Evolutionary conservation across 805 yeast genomes (phyloP), one percentile per base, ranked within the genome.

Genomic region (Pichia rugopelliculosa): DNA sequence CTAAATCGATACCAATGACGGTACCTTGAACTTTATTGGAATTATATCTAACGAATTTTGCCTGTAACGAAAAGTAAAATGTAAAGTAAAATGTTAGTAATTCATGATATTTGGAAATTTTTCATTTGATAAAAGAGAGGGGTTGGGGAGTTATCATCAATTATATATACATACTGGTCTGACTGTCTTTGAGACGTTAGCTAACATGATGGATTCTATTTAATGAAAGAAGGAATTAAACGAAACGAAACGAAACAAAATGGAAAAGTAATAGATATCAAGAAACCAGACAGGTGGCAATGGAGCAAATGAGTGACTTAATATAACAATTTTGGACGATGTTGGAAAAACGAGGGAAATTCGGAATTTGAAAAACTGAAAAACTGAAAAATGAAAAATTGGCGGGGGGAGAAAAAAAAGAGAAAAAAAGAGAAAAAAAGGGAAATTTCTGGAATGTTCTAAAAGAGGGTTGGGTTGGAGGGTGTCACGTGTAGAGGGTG

Each of bases 1-100:
- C 95, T 48, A 86, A 66, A 65, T 86, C 95, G 53, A 86, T 85
- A 49, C 95, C 95, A 43, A 84, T 77, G 5, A 84, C 88, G 48
- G 68, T 59, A 53, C 71, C 71, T 48, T 58, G 56, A 39, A 65
- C 66, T 56, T 67, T 64, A 55, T 56, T 58, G 46, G 68, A 63
- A 55, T 64, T 63, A 54, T 53, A 56, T 62, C 68, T 62, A 50
- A 62, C 61, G 48, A 58, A 30, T 30, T 30, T 30, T 30, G 34
- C 45, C 57, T 56, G 44, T 8, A 48, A 11, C 10, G 18, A 23
- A 15, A 41, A n/a, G n/a, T n/a, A n/a, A n/a, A n/a, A n/a, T n/a
- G n/a, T n/a, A n/a, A n/a, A n/a, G n/a, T n/a, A n/a, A n/a, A n/a
- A n/a, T n/a, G n/a, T n/a, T n/a, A n/a, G n/a, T n/a, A n/a, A n/a